phyloP scores from a whole-genome alignment of 768 basidiomycete species.

The Hericium rajendrae region DNA sequence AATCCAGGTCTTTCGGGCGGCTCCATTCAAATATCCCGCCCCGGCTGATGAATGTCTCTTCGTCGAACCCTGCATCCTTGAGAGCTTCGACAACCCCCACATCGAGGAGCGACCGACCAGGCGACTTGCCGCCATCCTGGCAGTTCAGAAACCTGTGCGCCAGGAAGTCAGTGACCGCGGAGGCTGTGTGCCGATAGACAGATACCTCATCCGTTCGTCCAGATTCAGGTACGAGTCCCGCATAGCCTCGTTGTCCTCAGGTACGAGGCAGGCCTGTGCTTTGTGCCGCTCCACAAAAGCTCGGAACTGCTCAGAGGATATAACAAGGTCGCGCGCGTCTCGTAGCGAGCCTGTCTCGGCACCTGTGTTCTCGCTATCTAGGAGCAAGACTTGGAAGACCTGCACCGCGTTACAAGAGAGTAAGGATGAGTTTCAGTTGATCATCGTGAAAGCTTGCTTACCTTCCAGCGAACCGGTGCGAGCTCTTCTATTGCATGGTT shows the following conservation, averaged over 20 bases:
- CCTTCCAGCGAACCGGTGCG: not conserved
- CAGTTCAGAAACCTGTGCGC: not conserved
- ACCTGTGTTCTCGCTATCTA: not conserved
- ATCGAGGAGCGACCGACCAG: not conserved
- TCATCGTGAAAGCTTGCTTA: not conserved
- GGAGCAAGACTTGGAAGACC: not conserved
- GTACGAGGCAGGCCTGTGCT: not conserved
- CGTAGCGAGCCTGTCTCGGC: not conserved
- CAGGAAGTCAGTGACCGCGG: not conserved
- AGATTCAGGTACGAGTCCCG: not conserved
- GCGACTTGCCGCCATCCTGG: not conserved
- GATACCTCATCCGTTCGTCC: not conserved
- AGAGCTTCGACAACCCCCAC: not conserved
- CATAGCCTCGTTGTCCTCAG: not conserved
- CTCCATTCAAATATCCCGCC: not conserved
- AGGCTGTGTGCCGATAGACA: not conserved
- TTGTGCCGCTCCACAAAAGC: not conserved
- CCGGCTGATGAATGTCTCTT: not conserved
- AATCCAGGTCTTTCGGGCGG: not conserved
- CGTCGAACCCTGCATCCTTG: not conserved
- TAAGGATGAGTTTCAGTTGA: not conserved
- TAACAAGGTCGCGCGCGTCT: not conserved
- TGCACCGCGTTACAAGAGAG: not conserved
- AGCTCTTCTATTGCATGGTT: not conserved
- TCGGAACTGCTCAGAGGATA: not conserved